A percentile compares a stretch with the other conserved stretches of the same genome.
phyloP scores from a whole-genome alignment of 2,329 filamentous ascomycete species.

The Sclerotinia spermophila region DNA sequence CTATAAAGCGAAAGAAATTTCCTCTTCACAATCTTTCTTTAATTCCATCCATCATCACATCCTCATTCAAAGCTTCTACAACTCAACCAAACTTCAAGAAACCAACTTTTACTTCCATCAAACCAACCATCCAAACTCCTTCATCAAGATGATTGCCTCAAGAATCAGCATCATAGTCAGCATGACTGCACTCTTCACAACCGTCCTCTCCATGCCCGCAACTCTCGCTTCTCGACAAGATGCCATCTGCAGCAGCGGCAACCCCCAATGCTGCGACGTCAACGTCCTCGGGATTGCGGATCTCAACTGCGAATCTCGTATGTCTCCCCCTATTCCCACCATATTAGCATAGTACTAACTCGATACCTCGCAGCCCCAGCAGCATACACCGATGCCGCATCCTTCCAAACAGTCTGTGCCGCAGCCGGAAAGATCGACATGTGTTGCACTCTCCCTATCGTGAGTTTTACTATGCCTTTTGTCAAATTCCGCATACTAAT shows the following conservation, averaged over 20 bases:
- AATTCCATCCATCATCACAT: neutral
- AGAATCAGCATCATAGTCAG: neutral
- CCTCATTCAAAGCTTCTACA: no score
- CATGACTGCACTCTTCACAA: conserved; percentile 31
- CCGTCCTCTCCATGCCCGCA: conserved; percentile 31
- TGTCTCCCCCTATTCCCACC: conserved; percentile 32
- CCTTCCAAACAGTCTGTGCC: conserved; percentile 32
- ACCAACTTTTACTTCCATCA: neutral
- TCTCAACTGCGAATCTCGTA: conserved; percentile 54
- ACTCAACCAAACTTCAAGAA: neutral
- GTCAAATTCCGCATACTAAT: neutral
- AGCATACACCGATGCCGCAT: conserved; percentile 43
- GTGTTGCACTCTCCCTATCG: conserved; percentile 54
- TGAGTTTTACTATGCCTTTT: neutral
- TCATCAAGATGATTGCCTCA: conserved; percentile 24
- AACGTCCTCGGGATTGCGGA: conserved; percentile 56
- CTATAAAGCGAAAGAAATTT: neutral
- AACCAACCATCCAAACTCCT: neutral
- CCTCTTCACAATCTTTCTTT: neutral
- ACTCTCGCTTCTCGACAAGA: conserved; percentile 16
- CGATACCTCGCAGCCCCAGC: conserved; percentile 36
- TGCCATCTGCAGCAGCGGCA: conserved; percentile 26
- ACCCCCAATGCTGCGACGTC: conserved; percentile 57
- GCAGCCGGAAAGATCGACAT: conserved; percentile 40
- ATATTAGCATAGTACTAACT: neutral